phyloP scores from a whole-genome alignment of 2,329 filamentous ascomycete genomes.

The Fulvia fulva region DNA sequence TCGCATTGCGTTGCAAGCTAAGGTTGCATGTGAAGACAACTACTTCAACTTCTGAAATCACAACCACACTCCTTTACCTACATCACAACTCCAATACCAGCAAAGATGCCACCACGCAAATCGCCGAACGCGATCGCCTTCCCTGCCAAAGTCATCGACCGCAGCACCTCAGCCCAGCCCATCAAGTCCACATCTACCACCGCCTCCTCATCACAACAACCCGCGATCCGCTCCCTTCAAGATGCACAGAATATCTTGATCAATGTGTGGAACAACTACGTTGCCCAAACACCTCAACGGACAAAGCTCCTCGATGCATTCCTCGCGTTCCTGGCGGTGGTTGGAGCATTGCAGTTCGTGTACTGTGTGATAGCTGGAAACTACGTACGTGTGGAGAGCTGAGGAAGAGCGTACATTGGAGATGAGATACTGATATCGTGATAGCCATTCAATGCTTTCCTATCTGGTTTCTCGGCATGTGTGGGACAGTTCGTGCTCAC shows the following conservation, averaged over 20 bases:
- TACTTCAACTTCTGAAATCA: not conserved
- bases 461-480: slow-evolving; percentile 88
- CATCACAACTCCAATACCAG: not conserved
- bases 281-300: slow-evolving; percentile 76
- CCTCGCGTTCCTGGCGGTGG: slow-evolving; percentile 77
- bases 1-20: not conserved
- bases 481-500: slow-evolving; percentile 98
- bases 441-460: slow-evolving; percentile 97
- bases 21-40: not conserved
- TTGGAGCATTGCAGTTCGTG: slow-evolving; percentile 85
- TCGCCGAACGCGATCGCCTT: slow-evolving; percentile 15
- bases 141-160: slow-evolving; percentile 20
- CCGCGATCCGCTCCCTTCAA: slow-evolving; percentile 24
- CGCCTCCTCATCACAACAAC: slow-evolving; percentile 22
- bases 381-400: slow-evolving; percentile 84
- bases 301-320: slow-evolving; percentile 91
- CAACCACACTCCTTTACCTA: not conserved
- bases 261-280: slow-evolving; percentile 74
- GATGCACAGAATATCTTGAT: slow-evolving; percentile 57
- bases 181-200: slow-evolving; percentile 22
- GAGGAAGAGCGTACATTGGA: not conserved
- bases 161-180: slow-evolving; percentile 19
- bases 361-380: slow-evolving; percentile 92
- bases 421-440: not conserved
- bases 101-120: slow-evolving; percentile 29